These are phyloP conservation scores for Bipolaris bicolor DNA, from an alignment of 2,329 filamentous ascomycete genomes.

Conservation along the genomic window DNA sequence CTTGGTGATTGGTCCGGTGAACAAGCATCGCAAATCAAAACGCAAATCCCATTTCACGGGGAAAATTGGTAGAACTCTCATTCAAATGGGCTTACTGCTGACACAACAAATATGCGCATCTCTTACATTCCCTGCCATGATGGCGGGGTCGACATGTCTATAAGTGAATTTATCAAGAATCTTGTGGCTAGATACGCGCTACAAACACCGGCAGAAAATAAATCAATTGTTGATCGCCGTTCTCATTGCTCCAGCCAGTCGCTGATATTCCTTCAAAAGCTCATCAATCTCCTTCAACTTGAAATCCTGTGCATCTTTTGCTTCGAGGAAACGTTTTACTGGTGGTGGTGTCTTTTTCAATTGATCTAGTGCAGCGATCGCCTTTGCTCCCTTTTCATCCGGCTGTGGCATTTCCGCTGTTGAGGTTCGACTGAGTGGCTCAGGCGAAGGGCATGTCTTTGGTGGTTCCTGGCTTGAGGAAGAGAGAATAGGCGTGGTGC, in stretches of 20 bases:
- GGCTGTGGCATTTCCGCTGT: constrained; percentile 29
- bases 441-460: constrained; percentile 34
- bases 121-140: background rate
- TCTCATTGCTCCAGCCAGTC: constrained; percentile 53
- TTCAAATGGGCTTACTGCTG: background rate
- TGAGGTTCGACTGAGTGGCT: constrained; percentile 22
- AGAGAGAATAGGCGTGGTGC: constrained; percentile 49
- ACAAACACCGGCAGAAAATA: background rate
- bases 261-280: constrained; percentile 51
- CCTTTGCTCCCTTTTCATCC: constrained; percentile 47
- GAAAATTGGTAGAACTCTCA: background rate
- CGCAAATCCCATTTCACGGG: too few species aligned
- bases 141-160: background rate
- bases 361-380: constrained; percentile 53
- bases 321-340: constrained; percentile 55
- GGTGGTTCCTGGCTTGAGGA: constrained; percentile 47
- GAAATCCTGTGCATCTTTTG: constrained; percentile 53
- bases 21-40: background rate
- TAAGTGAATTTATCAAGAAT: background rate
- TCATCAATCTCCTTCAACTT: constrained; percentile 58
- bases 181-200: background rate
- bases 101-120: background rate
- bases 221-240: constrained; percentile 49
- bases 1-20: background rate
- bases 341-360: constrained; percentile 56